Evolutionary conservation across 306 rosid genomes (phyloP).

Genomic region (Pueraria montana): DNA sequence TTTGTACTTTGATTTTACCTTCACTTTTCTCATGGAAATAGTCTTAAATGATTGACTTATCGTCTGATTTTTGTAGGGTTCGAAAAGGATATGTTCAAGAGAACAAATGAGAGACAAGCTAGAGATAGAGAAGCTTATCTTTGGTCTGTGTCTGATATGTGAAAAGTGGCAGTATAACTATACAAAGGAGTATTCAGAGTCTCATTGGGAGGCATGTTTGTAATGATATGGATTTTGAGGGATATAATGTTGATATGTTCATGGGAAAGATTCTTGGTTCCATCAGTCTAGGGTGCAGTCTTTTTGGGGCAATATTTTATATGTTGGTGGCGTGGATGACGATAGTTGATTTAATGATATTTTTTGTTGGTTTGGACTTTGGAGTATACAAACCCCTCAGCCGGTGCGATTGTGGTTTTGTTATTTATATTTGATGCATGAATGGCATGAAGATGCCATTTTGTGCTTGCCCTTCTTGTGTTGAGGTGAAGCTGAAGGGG

Average conservation of each 20-base stretch:
- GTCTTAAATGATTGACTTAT: slow-evolving; percentile 29
- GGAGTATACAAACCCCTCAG: slow-evolving; percentile 56
- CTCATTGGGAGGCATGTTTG: slow-evolving; percentile 17
- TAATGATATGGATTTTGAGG: slow-evolving; percentile 11
- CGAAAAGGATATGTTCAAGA: slow-evolving; percentile 77
- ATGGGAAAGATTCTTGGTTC: slow-evolving; percentile 18
- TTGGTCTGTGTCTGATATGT: slow-evolving; percentile 96
- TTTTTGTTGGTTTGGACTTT: slow-evolving; percentile 50
- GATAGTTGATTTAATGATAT: slow-evolving; percentile 74
- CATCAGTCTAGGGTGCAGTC: neutral
- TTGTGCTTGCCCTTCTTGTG: slow-evolving; percentile 45
- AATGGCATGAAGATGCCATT: slow-evolving; percentile 57
- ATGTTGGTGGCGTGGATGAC: slow-evolving; percentile 87
- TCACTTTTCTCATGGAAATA: slow-evolving; percentile 1
- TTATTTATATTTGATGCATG: slow-evolving; percentile 42
- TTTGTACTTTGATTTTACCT: neutral
- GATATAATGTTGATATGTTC: slow-evolving; percentile 20
- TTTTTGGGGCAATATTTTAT: too few relatives aligned
- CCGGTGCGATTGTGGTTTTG: slow-evolving; percentile 52
- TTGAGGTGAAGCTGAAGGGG: slow-evolving; percentile 53
- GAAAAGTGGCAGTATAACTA: slow-evolving; percentile 29
- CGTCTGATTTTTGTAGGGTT: slow-evolving; percentile 59
- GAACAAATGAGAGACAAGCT: slow-evolving; percentile 81
- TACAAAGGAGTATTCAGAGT: slow-evolving; percentile 31
- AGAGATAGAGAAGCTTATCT: slow-evolving; percentile 87